Base-by-base conservation (phyloP, 2,329 filamentous ascomycete species). In the Colletotrichum eleusines region DNA sequence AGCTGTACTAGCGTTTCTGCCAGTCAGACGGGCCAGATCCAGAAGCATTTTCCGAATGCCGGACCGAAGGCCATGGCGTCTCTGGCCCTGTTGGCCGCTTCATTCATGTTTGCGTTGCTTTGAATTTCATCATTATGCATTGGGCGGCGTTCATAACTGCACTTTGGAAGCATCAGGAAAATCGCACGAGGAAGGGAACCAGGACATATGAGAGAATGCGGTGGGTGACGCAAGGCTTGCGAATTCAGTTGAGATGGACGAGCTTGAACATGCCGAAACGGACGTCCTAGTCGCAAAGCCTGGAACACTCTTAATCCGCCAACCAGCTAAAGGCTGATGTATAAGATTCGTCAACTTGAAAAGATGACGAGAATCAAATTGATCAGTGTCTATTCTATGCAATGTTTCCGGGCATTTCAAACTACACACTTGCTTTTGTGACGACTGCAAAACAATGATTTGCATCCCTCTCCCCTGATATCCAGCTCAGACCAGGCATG, bases 1-100 rank as follows among this genome's bases (percentile, higher is more conserved):
- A 94, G 91, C 78, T 97, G 94, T 81, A 91, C 90, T 38, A 86
- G 89, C 6, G 79, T 78, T 48, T 83, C 82, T 59, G 84, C 81
- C 9, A 85, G 84, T 9, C 83, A 84, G 55, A 90, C 88, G n/a
- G 86, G 82, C 8, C 88, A 86, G 35, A 84, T 90, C 62, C 84
- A 86, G 74, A 89, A 89, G 78, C 81, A 83, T 75, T 76, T 84
- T n/a, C 86, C 87, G 0, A 76, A 68, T 23, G 18, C 28, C 23
- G 57, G 58, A 6, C 9, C 58, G 18, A 68, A 26, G 26, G 18
- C 26, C 20, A 23, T 23, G 28, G 31, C 23, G 5, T 59, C 58
- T 26, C n/a, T 62, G n/a, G 51, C 20, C 26, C 9, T 46, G 16
- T n/a, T 53, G 9, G 38, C 11, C 28, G 23, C 48, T 20, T 40